A percentile compares a stretch with the other conserved stretches of the same genome.
Evolutionary conservation across 495 filamentous ascomycete genomes (phyloP).

Genomic region (Xylaria sp.): DNA sequence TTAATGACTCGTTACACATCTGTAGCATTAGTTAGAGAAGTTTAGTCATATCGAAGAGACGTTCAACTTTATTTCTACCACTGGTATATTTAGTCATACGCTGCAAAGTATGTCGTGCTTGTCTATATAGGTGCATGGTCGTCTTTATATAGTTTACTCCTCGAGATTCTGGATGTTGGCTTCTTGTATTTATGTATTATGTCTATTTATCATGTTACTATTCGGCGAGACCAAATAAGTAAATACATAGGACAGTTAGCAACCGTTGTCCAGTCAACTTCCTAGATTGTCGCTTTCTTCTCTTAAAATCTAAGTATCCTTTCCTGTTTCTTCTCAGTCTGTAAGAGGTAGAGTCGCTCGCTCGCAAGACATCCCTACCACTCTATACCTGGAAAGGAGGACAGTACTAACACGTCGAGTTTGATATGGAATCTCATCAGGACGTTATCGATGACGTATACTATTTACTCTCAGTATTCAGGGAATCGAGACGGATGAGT

Average conservation of each 20-base stretch:
- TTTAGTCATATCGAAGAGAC: neutral
- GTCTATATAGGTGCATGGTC: neutral
- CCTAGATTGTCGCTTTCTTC: neutral
- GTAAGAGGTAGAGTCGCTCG: neutral
- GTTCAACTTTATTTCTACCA: neutral
- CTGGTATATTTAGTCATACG: neutral
- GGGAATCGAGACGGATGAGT: neutral
- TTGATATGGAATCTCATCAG: neutral
- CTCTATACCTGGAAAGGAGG: neutral
- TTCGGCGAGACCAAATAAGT: neutral
- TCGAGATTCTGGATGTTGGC: neutral
- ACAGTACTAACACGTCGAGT: neutral
- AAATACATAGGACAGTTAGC: neutral
- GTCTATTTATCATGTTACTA: neutral
- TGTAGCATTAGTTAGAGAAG: constrained; percentile 12
- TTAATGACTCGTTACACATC: neutral
- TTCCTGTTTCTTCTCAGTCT: neutral
- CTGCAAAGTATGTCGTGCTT: neutral
- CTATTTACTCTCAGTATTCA: neutral
- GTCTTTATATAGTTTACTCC: neutral
- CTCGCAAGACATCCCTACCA: neutral
- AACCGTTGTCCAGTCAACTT: neutral
- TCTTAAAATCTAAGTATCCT: neutral
- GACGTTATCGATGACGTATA: neutral
- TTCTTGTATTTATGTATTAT: too few species aligned